Conservation (phyloP, 352 stramenopile species). For the Phytopythium ostracodes region DNA sequence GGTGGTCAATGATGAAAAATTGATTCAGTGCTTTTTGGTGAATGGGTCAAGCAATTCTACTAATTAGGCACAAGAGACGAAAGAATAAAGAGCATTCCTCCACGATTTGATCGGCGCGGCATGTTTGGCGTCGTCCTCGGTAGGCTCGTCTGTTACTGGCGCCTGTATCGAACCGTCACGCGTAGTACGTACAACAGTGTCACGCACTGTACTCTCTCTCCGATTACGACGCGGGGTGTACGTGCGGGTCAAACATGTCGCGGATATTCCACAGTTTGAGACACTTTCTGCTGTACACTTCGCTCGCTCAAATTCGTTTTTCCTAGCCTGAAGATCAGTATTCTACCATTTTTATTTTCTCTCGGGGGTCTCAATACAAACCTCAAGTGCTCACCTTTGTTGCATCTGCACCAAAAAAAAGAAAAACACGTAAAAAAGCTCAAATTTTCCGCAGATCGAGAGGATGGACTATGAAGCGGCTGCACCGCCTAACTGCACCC, state of each 20-base stretch:
- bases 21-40: no score
- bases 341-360: background rate
- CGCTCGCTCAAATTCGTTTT: background rate
- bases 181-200: background rate
- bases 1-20: no score
- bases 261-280: slow-evolving; percentile 7
- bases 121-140: no score
- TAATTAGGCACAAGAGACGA: no score
- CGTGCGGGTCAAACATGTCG: slow-evolving; percentile 2
- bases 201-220: background rate
- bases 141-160: no score
- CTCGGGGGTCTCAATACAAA: background rate
- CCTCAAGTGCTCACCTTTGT: background rate
- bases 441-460: background rate
- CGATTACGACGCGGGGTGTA: background rate
- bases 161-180: background rate
- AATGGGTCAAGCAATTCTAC: no score
- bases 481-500: background rate
- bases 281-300: slow-evolving; percentile 2
- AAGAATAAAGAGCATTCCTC: no score
- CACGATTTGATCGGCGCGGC: no score
- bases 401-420: background rate
- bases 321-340: background rate
- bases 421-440: background rate
- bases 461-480: slow-evolving; percentile 1